Evolutionary conservation across 1,284 basidiomycete genomes (phyloP).

Genomic region (Sparassis latifolia): DNA sequence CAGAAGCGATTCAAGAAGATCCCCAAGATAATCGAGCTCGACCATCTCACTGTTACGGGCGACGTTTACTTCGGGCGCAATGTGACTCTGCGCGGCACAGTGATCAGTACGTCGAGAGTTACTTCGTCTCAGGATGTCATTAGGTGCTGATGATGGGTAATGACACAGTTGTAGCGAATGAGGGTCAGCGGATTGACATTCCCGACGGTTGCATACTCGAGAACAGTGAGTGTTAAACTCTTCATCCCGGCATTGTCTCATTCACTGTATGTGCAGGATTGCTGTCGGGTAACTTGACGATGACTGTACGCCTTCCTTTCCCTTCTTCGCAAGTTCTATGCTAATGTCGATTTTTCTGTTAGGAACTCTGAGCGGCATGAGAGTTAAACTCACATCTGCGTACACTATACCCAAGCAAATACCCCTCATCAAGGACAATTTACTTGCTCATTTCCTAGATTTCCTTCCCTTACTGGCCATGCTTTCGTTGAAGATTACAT

Average conservation of each 20-base stretch:
- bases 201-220: slow-evolving; percentile 94
- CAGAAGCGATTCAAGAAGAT: slow-evolving; percentile 98
- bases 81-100: slow-evolving; percentile 82
- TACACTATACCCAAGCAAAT: too few relatives aligned
- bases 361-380: too few relatives aligned
- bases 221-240: slow-evolving; percentile 56
- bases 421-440: too few relatives aligned
- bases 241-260: not conserved
- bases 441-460: too few relatives aligned
- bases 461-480: too few relatives aligned
- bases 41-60: slow-evolving; percentile 95
- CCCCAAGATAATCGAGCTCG: slow-evolving; percentile 88
- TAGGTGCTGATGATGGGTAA: not conserved
- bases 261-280: slow-evolving; percentile 8
- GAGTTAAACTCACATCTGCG: too few relatives aligned
- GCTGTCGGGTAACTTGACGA: slow-evolving; percentile 25
- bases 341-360: too few relatives aligned
- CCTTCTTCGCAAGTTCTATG: too few relatives aligned
- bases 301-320: slow-evolving; percentile 16
- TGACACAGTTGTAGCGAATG: slow-evolving; percentile 70
- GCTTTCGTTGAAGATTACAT: too few relatives aligned
- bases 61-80: slow-evolving; percentile 95
- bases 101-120: slow-evolving; percentile 49
- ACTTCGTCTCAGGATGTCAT: too few relatives aligned
- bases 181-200: slow-evolving; percentile 92